Conservation (phyloP, 1,284 basidiomycete species). For the Ustilago esculenta region DNA sequence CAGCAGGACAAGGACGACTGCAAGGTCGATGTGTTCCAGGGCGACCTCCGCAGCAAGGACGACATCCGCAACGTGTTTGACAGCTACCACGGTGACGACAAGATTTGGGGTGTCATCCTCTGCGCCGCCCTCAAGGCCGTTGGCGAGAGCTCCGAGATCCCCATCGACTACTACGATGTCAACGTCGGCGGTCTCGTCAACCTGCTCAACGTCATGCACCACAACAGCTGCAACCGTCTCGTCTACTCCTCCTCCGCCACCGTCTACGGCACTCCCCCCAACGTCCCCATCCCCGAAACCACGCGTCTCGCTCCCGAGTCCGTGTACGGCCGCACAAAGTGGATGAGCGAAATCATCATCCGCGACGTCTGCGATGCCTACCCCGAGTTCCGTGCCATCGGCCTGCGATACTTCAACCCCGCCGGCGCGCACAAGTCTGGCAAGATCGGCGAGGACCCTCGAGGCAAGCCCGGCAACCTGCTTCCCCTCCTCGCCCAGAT, state of each 20-base stretch:
- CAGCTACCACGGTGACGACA: constrained; percentile 54
- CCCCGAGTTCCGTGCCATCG: constrained; percentile 80
- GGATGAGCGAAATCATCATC: constrained; percentile 90
- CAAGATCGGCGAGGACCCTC: constrained; percentile 92
- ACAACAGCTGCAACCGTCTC: constrained; percentile 82
- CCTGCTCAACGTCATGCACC: constrained; percentile 73
- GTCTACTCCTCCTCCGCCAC: constrained; percentile 99
- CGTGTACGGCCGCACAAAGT: constrained; percentile 94
- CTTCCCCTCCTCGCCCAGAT: constrained; percentile 94
- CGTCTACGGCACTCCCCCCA: constrained; percentile 94
- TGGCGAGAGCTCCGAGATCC: constrained; percentile 94
- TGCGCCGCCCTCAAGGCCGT: constrained; percentile 98
- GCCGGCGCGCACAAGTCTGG: constrained; percentile 97
- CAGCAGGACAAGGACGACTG: constrained; percentile 75
- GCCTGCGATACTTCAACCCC: constrained; percentile 95
- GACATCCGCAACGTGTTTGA: constrained; percentile 58
- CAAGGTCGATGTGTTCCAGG: constrained; percentile 75
- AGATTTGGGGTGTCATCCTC: constrained; percentile 94
- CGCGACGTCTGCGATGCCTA: constrained; percentile 86
- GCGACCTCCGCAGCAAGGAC: constrained; percentile 58
- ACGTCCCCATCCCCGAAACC: constrained; percentile 92
- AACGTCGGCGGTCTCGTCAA: constrained; percentile 64
- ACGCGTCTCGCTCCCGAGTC: constrained; percentile 89
- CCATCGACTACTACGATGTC: constrained; percentile 73
- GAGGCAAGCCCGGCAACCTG: constrained; percentile 92